Evolutionary conservation across 202 grass and related monocot genomes (phyloP).

Genomic region (Saccharum hybrid): DNA sequence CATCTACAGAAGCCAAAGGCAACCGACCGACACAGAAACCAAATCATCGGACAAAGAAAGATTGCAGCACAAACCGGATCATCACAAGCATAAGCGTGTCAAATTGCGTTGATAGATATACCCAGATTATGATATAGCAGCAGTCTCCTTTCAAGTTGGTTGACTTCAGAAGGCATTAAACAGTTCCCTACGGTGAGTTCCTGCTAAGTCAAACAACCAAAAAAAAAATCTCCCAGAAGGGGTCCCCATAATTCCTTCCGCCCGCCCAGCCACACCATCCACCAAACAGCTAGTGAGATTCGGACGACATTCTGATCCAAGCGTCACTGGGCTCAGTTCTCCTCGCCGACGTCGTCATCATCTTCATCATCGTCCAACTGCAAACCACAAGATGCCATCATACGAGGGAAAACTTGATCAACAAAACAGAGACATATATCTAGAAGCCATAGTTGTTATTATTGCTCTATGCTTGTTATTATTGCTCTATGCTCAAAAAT

Average conservation of each 20-base stretch:
- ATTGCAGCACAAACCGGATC: neutral
- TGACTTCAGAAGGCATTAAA: slow-evolving; percentile 52
- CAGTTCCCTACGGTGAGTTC: slow-evolving; percentile 51
- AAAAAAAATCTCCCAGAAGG: slow-evolving; percentile 32
- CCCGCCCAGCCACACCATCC: slow-evolving; percentile 6
- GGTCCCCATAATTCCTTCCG: slow-evolving; percentile 38
- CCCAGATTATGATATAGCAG: slow-evolving; percentile 53
- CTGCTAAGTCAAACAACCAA: slow-evolving; percentile 63
- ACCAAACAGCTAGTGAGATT: slow-evolving; percentile 6
- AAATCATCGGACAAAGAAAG: neutral
- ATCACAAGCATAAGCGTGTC: slow-evolving; percentile 34
- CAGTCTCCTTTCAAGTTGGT: slow-evolving; percentile 42
- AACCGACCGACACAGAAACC: neutral
- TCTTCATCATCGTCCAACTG: slow-evolving; percentile 60
- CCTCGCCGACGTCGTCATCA: slow-evolving; percentile 59
- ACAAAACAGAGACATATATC: neutral
- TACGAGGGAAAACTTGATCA: neutral
- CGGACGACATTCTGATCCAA: neutral
- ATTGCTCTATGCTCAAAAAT: no score
- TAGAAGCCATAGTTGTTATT: neutral
- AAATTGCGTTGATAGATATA: slow-evolving; percentile 56
- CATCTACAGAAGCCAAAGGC: neutral
- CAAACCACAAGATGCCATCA: slow-evolving; percentile 34
- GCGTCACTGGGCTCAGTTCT: slow-evolving; percentile 44
- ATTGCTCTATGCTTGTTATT: no score